Base-by-base conservation (phyloP, 1,139 yeast genomes). In the Scheffersomyces illinoinensis region DNA sequence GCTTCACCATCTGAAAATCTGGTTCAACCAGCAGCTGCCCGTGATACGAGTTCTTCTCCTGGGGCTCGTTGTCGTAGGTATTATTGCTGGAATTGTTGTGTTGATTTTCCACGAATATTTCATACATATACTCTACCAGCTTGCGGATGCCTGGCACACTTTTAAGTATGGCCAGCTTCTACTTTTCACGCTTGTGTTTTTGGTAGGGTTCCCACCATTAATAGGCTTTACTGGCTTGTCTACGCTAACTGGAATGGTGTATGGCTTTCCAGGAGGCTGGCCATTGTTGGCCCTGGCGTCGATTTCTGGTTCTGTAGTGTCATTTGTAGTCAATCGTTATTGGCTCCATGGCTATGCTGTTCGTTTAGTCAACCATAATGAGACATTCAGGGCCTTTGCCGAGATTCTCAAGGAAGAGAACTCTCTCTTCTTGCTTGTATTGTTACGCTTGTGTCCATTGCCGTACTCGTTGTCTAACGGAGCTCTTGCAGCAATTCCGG, bases 381-480 rank as follows among this genome's bases (percentile, higher is more conserved):
- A 85, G 57, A 86, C 85, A 62, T 86, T 95, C 64, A 84, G 88
- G 63, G 93, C 97, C 0, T 84, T 95, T 64, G 83, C 93, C 0
- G 87, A 88, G 59, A 90, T 93, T 7, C 74, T 95, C 62, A 77
- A 76, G 57, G 91, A 88, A 64, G 88, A 87, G 58, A 79, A 83
- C 56, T 88, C 91, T 59, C 82, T 93, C 60, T 71, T 86, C 61
- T 74, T 95, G 52, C 75, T 95, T 57, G 83, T 89, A 58, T 79
- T 93, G 71, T 83, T 95, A 53, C 79, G 98, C 58, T 74, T 93
- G 59, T 92, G 98, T 66, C 99, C 99, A 0, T 83, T 93, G 66
- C 98, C 99, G 0, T 95, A 93, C 70, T 91, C 97, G 4, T 77
- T 93, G 52, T 89, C 96, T 0, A 95, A 95, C 69, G 98, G 98